Percentiles rank a stretch among this genome's conserved stretches.
These are phyloP conservation scores for Mucuna pruriens DNA, from an alignment of 306 rosid species.

Conservation along the genomic window DNA sequence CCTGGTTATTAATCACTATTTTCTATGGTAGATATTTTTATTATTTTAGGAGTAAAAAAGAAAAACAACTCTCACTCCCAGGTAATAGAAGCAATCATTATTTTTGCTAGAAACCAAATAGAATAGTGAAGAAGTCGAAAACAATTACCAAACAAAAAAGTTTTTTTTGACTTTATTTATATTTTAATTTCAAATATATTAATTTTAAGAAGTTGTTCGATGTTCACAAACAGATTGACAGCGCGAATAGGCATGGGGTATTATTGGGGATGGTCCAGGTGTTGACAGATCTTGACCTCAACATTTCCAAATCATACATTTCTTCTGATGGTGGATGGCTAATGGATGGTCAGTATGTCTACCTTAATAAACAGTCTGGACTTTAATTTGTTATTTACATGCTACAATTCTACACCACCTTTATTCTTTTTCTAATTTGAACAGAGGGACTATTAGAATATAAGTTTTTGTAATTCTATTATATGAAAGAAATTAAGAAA, in stretches of 20 bases:
- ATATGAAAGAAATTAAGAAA: background rate
- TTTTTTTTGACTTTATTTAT: background rate
- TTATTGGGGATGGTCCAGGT: slow-evolving; percentile 77
- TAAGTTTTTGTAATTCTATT: background rate
- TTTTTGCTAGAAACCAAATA: background rate
- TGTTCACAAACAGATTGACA: slow-evolving; percentile 57
- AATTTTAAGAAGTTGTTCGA: background rate
- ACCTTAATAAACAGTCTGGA: background rate
- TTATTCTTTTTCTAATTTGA: background rate
- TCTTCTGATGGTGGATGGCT: slow-evolving; percentile 84
- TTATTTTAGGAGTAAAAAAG: too few species aligned
- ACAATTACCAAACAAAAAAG: background rate
- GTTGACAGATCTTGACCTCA: slow-evolving; percentile 75
- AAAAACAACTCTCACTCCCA: background rate
- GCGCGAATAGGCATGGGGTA: slow-evolving; percentile 73
- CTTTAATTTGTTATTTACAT: background rate
- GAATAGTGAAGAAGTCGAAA: background rate
- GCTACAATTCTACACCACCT: background rate
- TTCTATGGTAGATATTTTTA: too few species aligned
- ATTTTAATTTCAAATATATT: background rate
- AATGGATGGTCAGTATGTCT: slow-evolving; percentile 65
- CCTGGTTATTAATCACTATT: too few species aligned
- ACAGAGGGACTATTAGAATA: background rate
- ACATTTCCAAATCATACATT: slow-evolving; percentile 72
- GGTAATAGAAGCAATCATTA: background rate